Conservation (phyloP, 768 basidiomycete genomes). For the Epithele typhae region DNA sequence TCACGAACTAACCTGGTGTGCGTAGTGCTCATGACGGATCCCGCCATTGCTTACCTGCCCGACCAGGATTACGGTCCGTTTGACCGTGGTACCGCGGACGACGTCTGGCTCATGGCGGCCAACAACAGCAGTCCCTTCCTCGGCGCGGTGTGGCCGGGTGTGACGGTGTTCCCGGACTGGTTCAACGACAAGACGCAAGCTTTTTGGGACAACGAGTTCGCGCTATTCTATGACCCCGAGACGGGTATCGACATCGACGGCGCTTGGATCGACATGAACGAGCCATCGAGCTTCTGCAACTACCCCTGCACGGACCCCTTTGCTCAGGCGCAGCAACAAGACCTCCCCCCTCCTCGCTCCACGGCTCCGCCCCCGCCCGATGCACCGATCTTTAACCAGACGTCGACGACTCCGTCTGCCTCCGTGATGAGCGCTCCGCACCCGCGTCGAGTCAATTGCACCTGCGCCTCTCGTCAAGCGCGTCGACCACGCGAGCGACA, state of each 20-base stretch:
- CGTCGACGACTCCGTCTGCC: too few relatives aligned
- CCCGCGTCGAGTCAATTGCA: too few relatives aligned
- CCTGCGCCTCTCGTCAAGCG: slow-evolving; percentile 27
- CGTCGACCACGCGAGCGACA: slow-evolving; percentile 27
- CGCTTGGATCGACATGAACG: slow-evolving; percentile 77
- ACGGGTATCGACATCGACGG: slow-evolving; percentile 64
- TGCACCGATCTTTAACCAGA: slow-evolving; percentile 45
- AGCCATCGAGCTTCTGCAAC: slow-evolving; percentile 64
- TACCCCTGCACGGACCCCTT: slow-evolving; percentile 59
- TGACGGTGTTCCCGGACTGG: slow-evolving; percentile 40
- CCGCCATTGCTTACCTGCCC: slow-evolving; percentile 55
- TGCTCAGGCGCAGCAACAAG: slow-evolving; percentile 47
- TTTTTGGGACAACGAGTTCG: slow-evolving; percentile 62
- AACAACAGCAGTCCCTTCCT: slow-evolving; percentile 52
- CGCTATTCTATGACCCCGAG: slow-evolving; percentile 47
- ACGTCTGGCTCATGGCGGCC: slow-evolving; percentile 58
- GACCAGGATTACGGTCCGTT: slow-evolving; percentile 47
- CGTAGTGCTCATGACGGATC: slow-evolving; percentile 70
- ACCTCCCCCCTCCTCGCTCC: slow-evolving; percentile 50
- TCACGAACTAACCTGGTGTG: neutral
- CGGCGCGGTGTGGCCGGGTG: slow-evolving; percentile 64
- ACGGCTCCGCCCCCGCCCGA: slow-evolving; percentile 48
- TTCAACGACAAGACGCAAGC: slow-evolving; percentile 51
- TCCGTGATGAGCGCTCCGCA: too few relatives aligned
- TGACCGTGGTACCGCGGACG: slow-evolving; percentile 46